A percentile compares a stretch with the other conserved stretches of the same genome.
Conservation (phyloP, 306 rosid species). For the Citrullus colocynthis region DNA sequence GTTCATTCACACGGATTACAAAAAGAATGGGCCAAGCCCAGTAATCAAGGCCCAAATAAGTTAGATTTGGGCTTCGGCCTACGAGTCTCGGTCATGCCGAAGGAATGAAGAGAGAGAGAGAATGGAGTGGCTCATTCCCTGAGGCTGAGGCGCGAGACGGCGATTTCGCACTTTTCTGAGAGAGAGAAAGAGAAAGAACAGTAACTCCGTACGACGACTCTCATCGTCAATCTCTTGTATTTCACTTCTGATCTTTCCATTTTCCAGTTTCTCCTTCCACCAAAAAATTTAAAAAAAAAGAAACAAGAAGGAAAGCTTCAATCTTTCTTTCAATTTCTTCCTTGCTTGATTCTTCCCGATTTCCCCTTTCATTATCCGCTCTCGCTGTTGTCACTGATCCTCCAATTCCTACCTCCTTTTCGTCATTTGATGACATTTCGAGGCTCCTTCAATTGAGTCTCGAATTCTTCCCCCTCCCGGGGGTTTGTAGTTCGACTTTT, state of each 20-base stretch:
- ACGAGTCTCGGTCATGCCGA: neutral
- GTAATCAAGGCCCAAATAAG: neutral
- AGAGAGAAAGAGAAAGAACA: neutral
- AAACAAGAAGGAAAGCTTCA: neutral
- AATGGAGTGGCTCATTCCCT: neutral
- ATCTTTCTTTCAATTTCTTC: neutral
- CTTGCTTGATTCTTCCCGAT: neutral
- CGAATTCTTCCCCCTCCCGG: neutral
- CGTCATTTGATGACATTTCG: neutral
- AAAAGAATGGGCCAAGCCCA: neutral
- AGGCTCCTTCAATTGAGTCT: neutral
- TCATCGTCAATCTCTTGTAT: neutral
- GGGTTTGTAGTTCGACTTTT: neutral
- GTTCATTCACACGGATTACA: no score
- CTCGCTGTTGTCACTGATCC: neutral
- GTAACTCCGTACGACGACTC: neutral
- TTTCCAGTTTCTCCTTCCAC: no score
- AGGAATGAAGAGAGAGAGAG: neutral
- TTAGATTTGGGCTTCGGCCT: neutral
- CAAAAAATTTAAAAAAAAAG: no score
- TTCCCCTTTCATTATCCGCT: neutral
- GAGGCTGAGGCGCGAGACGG: conserved; percentile 7
- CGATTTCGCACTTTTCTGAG: neutral
- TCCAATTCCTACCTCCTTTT: neutral
- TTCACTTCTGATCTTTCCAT: neutral